Evolutionary conservation across 1,139 yeast species (phyloP), one percentile per base, ranked within the genome.

Genomic region (Yamadazyma taylorii): DNA sequence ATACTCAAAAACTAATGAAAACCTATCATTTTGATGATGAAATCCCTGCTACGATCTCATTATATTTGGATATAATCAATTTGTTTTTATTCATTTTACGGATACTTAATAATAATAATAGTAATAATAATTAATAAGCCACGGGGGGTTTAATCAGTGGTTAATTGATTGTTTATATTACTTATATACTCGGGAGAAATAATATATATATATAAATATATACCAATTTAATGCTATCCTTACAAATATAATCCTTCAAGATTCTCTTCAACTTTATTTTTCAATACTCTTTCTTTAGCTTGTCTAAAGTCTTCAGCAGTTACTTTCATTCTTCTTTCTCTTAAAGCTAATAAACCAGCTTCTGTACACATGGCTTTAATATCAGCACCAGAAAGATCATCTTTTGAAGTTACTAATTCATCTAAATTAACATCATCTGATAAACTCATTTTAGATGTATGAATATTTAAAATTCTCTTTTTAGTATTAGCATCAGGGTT

Each of bases 261-360:
- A 55, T 89, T 90, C 69, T 92, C 97, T 63, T 92, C 98, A 39
- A 90, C 90, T 77, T 94, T 94, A 59, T 92, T 94, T 78, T 92
- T 94, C 79, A 94, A 77, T 37, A 94, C 97, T 54, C 97, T 81
- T 63, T 94, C 98, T 67, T 92, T 86, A 11, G 97, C 99, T 51
- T 84, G 81, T 58, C 85, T 82, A 73, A 94, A 94, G 61, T 94
- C 98, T 45, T 87, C 90, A 21, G 94, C 95, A 34, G 90, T 87
- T 30, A 94, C 98, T 70, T 88, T 94, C 97, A 92, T 92, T 70
- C 98, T 82, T 65, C 98, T 84, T 64, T 94, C 98, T 66, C 98
- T 80, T 58, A 94, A 75, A 5, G 98, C 98, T 53, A 92, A 74
- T 56, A 94, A 73, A 40, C 98, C 99, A 2, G 97, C 97, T 62